Evolutionary conservation across 331 rosid species (phyloP).

Genomic region (Phaseolus coccineus): DNA sequence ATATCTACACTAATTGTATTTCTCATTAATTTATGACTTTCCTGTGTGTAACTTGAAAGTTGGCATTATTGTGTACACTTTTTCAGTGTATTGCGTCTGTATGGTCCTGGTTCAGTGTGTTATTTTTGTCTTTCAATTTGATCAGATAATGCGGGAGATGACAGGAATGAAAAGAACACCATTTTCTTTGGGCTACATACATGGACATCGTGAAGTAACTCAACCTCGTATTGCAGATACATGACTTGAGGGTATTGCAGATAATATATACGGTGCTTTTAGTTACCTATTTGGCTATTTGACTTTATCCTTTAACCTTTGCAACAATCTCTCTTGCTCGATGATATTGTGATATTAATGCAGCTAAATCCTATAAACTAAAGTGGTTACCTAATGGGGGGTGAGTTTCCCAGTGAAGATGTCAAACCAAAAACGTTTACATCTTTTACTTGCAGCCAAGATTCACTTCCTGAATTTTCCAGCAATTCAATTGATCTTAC

Average conservation of each 20-base stretch:
- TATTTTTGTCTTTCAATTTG: slow-evolving; percentile 25
- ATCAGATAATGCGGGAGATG: slow-evolving; percentile 63
- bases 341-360: slow-evolving; percentile 46
- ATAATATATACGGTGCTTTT: slow-evolving; percentile 2
- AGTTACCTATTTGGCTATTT: slow-evolving; percentile 23
- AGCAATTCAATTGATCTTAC: slow-evolving; percentile 56
- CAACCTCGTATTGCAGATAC: slow-evolving; percentile 72
- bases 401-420: slow-evolving; percentile 65
- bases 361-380: slow-evolving; percentile 76
- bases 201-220: slow-evolving; percentile 57
- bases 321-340: neutral
- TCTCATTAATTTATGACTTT: slow-evolving; percentile 32
- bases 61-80: neutral
- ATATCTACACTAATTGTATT: slow-evolving; percentile 35
- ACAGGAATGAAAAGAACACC: slow-evolving; percentile 81
- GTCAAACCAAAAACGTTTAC: slow-evolving; percentile 74
- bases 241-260: slow-evolving; percentile 16
- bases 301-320: neutral
- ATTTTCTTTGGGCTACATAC: slow-evolving; percentile 86
- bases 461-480: slow-evolving; percentile 69
- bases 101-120: slow-evolving; percentile 26
- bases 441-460: slow-evolving; percentile 82
- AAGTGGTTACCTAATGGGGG: slow-evolving; percentile 88
- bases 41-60: slow-evolving; percentile 3
- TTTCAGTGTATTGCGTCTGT: slow-evolving; percentile 3